phyloP scores from a whole-genome alignment of 768 basidiomycete species.

The Myochromella boudieri region DNA sequence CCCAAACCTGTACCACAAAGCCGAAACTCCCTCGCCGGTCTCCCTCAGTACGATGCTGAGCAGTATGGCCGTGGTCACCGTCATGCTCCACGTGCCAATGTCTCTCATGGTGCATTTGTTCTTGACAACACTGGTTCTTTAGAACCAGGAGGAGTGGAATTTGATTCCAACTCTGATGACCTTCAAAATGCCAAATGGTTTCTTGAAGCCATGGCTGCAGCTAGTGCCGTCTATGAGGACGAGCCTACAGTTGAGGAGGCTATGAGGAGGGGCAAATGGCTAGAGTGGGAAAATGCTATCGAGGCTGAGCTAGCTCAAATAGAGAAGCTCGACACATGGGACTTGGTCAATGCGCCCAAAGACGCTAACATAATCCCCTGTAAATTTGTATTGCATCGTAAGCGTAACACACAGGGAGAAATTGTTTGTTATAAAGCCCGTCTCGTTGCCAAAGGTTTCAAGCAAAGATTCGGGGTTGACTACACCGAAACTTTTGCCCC shows the following conservation, averaged over 20 bases:
- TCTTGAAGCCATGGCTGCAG: no score
- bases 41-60: neutral
- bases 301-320: conserved; percentile 26
- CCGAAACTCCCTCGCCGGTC: conserved; percentile 6
- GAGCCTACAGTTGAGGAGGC: conserved; percentile 1
- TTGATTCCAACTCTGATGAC: neutral
- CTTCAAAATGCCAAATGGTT: conserved; percentile 1
- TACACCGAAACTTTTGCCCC: conserved; percentile 17
- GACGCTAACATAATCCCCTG: conserved; percentile 21
- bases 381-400: conserved; percentile 33
- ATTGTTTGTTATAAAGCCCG: conserved; percentile 26
- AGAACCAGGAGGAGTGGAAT: neutral
- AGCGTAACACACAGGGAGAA: conserved; percentile 27
- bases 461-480: conserved; percentile 10
- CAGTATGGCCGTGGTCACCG: conserved; percentile 3
- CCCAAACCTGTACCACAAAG: neutral
- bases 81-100: neutral
- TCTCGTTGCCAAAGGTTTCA: conserved; percentile 11
- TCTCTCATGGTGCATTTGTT: neutral
- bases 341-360: conserved; percentile 22
- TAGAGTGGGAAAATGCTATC: conserved; percentile 26
- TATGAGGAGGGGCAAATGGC: conserved; percentile 5
- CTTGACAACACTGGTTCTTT: neutral
- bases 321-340: conserved; percentile 25
- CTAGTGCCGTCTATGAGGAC: no score